phyloP scores from a whole-genome alignment of 768 basidiomycete genomes.

The Macrolepiota albuminosa region DNA sequence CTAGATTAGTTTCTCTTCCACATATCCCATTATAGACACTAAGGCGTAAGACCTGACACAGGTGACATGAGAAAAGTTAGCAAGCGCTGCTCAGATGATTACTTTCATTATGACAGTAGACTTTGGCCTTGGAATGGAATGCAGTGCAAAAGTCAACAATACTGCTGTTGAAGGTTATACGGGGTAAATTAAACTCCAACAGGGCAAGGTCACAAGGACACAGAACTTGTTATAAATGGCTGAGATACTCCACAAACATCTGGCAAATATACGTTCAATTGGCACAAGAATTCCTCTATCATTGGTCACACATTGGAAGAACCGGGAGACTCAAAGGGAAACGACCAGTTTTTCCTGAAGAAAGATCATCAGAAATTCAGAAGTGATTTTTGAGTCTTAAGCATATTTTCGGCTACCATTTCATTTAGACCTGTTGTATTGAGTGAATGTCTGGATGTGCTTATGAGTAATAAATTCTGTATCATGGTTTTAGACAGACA shows the following conservation, averaged over 20 bases:
- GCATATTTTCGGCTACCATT: constrained; percentile 18
- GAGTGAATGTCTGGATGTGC: constrained; percentile 10
- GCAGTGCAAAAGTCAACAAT: constrained; percentile 41
- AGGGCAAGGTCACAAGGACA: constrained; percentile 47
- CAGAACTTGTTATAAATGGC: constrained; percentile 38
- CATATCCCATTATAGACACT: constrained; percentile 52
- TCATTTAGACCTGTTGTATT: neutral
- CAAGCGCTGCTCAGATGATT: neutral
- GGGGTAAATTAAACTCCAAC: constrained; percentile 41
- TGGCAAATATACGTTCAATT: constrained; percentile 37
- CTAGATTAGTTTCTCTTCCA: constrained; percentile 45
- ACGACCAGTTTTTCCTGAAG: constrained; percentile 38
- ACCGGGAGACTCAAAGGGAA: constrained; percentile 39
- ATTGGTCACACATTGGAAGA: constrained; percentile 27
- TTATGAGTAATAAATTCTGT: constrained; percentile 41
- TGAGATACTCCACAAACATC: constrained; percentile 42
- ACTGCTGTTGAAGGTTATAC: constrained; percentile 48
- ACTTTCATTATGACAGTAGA: constrained; percentile 44
- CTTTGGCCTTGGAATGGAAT: constrained; percentile 36
- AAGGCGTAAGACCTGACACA: constrained; percentile 37
- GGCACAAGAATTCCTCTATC: constrained; percentile 43
- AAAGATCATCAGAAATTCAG: constrained; percentile 39
- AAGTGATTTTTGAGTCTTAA: constrained; percentile 14
- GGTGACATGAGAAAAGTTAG: neutral
- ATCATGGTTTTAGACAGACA: constrained; percentile 5